These are phyloP conservation scores for Protostelium mycophagum DNA, from an alignment of 78 protist species.

Conservation along the genomic window DNA sequence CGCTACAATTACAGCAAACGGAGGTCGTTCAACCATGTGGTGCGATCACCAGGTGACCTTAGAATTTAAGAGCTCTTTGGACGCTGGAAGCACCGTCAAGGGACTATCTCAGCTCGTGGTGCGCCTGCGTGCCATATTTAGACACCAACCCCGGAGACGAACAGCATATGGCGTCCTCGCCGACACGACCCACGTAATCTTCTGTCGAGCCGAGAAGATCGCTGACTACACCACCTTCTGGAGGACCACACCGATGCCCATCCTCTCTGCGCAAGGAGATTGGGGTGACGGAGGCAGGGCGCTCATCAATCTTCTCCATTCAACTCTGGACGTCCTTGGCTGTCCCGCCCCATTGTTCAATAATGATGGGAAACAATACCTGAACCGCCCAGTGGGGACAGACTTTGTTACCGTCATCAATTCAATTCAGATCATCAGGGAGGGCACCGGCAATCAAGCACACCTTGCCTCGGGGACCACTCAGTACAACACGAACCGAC, in stretches of 20 bases:
- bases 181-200: slow-evolving; percentile 2
- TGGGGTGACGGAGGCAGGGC: slow-evolving; percentile 1
- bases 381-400: background rate
- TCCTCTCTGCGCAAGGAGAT: slow-evolving; percentile 2
- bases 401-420: background rate
- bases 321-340: slow-evolving; percentile 1
- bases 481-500: background rate
- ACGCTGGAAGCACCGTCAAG: slow-evolving; percentile 1
- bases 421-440: background rate
- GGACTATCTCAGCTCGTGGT: background rate
- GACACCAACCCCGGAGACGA: slow-evolving; percentile 1
- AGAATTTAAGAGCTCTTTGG: background rate
- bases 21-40: slow-evolving; percentile 2
- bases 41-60: background rate
- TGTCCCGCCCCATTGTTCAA: background rate
- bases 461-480: slow-evolving; percentile 3
- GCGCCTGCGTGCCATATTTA: background rate
- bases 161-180: slow-evolving; percentile 2
- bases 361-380: background rate
- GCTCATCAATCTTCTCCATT: background rate
- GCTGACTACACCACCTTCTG: background rate
- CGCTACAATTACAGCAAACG: background rate
- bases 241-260: slow-evolving; percentile 2
- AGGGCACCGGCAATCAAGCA: slow-evolving; percentile 1
- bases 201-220: background rate